Percentiles rank a stretch among this genome's conserved stretches.
These are phyloP conservation scores for Trichoderma sp. DNA, from an alignment of 2,329 filamentous ascomycete genomes.

Conservation along the genomic window DNA sequence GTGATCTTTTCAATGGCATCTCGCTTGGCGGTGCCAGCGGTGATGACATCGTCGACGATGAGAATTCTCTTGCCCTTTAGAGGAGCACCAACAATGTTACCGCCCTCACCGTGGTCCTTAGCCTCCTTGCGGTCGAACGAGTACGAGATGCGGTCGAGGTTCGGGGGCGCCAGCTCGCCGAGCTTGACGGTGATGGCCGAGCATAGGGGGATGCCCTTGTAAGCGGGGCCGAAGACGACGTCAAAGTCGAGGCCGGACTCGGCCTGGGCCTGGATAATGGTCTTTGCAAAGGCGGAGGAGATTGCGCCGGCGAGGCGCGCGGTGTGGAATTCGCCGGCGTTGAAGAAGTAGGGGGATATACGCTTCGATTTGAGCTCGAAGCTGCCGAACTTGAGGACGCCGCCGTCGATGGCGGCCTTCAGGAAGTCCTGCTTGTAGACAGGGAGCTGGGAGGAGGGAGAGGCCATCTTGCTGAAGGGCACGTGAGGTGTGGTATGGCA, in stretches of 20 bases:
- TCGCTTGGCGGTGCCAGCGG: constrained; percentile 87
- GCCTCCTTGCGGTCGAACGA: constrained; percentile 94
- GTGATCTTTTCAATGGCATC: constrained; percentile 89
- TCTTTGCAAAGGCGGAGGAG: constrained; percentile 73
- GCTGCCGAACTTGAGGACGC: constrained; percentile 75
- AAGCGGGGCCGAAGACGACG: constrained; percentile 88
- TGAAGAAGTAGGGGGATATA: constrained; percentile 95
- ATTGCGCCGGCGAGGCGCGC: constrained; percentile 74
- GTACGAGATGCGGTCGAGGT: constrained; percentile 71
- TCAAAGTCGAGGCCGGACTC: constrained; percentile 61
- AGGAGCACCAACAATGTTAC: constrained; percentile 83
- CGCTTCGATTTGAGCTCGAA: constrained; percentile 93
- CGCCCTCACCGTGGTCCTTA: constrained; percentile 94
- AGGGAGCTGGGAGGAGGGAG: constrained; percentile 39
- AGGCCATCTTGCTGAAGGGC: constrained; percentile 35
- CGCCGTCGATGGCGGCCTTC: constrained; percentile 62
- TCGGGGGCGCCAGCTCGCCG: constrained; percentile 61
- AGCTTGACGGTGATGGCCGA: constrained; percentile 74
- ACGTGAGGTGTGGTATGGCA: background rate
- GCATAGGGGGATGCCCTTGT: constrained; percentile 95
- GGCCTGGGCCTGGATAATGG: constrained; percentile 51
- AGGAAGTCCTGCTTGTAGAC: constrained; percentile 73
- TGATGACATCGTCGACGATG: constrained; percentile 95
- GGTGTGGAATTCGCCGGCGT: constrained; percentile 85
- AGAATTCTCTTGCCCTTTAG: constrained; percentile 82